Evolutionary conservation across 169 alveolate genomes (phyloP), one percentile per base, ranked within the genome.

Genomic region (Cryptosporidium sp.): DNA sequence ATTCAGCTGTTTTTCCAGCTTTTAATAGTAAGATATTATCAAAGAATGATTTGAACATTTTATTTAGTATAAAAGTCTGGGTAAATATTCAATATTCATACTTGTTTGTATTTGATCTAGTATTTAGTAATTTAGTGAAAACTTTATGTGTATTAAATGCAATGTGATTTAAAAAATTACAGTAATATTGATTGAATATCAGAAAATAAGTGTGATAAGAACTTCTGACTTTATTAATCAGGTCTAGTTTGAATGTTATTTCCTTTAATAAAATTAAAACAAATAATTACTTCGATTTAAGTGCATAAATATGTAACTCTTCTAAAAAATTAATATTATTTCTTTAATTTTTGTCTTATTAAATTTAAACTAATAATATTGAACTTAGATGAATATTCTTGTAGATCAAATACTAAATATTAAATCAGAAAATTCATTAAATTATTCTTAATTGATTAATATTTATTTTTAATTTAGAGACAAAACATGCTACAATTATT

Each of bases 1-100:
- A 37, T 35, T 56, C 26, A 5, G 71, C 86, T 29, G 71, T 35
- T 53, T n/a, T 73, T 6, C 86, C 86, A 12, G 72, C 86, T 12
- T 56, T 56, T 2, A 73, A 56, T 31, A 73, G 51, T 51, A 73
- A 73, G 10, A 73, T 56, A 53, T 73, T 56, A 31, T 73, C 86
- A 8, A 73, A 35, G 39, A 73, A 21, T 26, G 69, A 53, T 29
- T 60, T 56, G 39, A 73, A 31, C 86, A 73, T 73, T 33, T 45
- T 31, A 56, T 56, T 26, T 56, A 29, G 7, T 14, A 0, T 48
- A 48, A 48, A 12, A 14, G n/a, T 48, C 12, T 48, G 56, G 18
- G 12, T 48, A 14, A 7, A 16, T 48, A 48, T 21, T 48, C n/a
- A 14, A 48, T 48, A 0, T 48, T 48, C 56, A 48, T 48, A 16